phyloP scores from a whole-genome alignment of 2,329 filamentous ascomycete genomes.

The Alternaria sp. region DNA sequence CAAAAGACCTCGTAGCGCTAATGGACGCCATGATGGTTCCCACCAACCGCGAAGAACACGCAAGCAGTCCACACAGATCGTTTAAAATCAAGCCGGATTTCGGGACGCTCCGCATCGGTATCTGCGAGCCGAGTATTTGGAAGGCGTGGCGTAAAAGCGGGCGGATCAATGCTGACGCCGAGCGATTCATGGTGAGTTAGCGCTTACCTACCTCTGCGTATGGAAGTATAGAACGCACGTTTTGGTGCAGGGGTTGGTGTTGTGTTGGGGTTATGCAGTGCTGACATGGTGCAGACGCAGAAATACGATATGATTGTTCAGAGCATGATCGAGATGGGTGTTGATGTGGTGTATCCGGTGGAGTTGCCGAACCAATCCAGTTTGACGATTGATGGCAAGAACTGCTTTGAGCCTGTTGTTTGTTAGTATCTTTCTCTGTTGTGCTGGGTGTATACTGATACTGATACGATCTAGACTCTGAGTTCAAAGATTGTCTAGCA shows the following conservation, averaged over 20 bases:
- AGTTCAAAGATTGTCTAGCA: slow-evolving; percentile 42
- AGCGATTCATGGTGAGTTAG: slow-evolving; percentile 45
- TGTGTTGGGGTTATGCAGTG: slow-evolving; percentile 1
- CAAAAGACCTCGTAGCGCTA: slow-evolving; percentile 44
- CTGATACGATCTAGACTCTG: slow-evolving; percentile 31
- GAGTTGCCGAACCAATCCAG: slow-evolving; percentile 38
- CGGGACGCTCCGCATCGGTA: slow-evolving; percentile 40
- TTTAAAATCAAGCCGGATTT: slow-evolving; percentile 45
- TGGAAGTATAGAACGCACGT: background rate
- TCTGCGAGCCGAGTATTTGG: slow-evolving; percentile 47
- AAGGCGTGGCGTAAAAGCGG: slow-evolving; percentile 43
- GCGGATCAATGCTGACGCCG: slow-evolving; percentile 44
- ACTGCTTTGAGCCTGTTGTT: slow-evolving; percentile 46
- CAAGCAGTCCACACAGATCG: slow-evolving; percentile 25
- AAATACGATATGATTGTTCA: slow-evolving; percentile 46
- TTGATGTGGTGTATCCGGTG: slow-evolving; percentile 44
- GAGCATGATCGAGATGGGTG: slow-evolving; percentile 45
- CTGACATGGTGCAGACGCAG: slow-evolving; percentile 33
- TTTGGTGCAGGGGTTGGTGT: slow-evolving; percentile 1
- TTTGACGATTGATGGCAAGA: slow-evolving; percentile 40
- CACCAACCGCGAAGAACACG: slow-evolving; percentile 32
- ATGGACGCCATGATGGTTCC: slow-evolving; percentile 42
- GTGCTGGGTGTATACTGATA: slow-evolving; percentile 1
- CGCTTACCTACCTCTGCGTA: background rate
- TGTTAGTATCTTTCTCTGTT: slow-evolving; percentile 32